Evolutionary conservation across 225 moss, liverwort and hornwort genomes (phyloP).

Genomic region (Pseudisothecium myosuroides): DNA sequence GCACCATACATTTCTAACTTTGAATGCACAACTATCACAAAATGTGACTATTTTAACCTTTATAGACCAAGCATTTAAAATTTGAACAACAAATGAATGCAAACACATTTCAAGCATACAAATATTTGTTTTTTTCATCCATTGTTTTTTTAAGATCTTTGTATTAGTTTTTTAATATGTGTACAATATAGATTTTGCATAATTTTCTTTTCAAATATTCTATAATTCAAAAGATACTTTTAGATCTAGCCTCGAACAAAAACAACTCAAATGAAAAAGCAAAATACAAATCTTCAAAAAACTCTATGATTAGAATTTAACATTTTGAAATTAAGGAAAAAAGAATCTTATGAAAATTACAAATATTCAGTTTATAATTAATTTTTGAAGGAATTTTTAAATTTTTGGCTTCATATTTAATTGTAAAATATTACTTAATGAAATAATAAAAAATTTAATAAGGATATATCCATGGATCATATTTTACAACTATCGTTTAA

Average conservation of each 20-base stretch:
- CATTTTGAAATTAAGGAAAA: neutral
- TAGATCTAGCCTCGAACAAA: accelerated
- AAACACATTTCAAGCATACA: accelerated
- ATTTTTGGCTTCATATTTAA: no score
- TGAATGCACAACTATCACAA: neutral
- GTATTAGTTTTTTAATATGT: neutral
- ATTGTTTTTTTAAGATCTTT: no score
- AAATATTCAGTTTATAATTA: neutral
- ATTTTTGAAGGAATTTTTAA: no score
- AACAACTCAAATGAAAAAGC: accelerated
- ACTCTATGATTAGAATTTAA: neutral
- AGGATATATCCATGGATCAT: neutral
- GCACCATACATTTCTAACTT: neutral
- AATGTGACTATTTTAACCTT: neutral
- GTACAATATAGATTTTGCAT: accelerated
- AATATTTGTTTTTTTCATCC: no score
- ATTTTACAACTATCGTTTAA: neutral
- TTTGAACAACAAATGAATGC: no score
- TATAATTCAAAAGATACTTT: neutral
- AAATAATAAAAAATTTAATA: neutral
- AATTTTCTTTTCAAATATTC: neutral
- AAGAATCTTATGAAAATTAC: neutral
- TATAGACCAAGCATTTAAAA: no score
- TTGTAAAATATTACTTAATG: neutral
- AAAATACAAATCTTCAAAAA: neutral